Evolutionary conservation across 805 yeast species (phyloP), one percentile per base, ranked within the genome.

Genomic region (Saturnispora diversa): DNA sequence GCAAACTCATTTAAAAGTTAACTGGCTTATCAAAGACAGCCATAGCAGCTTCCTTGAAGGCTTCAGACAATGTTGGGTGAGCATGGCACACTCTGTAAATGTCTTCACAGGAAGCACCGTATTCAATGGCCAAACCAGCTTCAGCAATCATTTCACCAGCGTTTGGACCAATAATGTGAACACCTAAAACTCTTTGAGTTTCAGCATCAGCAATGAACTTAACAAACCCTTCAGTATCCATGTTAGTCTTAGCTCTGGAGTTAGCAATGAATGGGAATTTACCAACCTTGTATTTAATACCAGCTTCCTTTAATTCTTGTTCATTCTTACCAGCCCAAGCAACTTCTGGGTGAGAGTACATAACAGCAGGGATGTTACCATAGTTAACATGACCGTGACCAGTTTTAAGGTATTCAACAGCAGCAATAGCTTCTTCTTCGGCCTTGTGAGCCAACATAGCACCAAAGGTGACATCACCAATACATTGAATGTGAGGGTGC

Each of bases 101-200:
- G 62, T 92, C 99, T 70, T 92, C 99, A 39, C 96, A 84, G 9
- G 94, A 81, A 42, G 98, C 99, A 64, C 99, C 99, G 69, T 92
- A 92, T 70, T 92, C 99, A 49, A 92, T 65, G 33, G 99, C 99
- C 61, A 92, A 75, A 52, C 95, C 94, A 49, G 87, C 97, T 72
- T 94, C 98, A 51, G 94, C 97, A 63, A 92, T 92, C 96, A 92
- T 85, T 74, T 92, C 99, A 69, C 99, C 98, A 45, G 99, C 99
- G 60, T 85, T 88, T 53, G 98, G 84, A 54, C 98, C 98, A 53
- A 88, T 82, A 62, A 92, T 90, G 71, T 92, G 99, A 47, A 84
- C 87, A 64, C 98, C 99, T 51, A 92, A 71, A 33, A 92, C 76
- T 66, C 98, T 80, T 69, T 92, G 95, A 48, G 98, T 90, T 68